Evolutionary conservation across 768 basidiomycete species (phyloP).

Genomic region (Leucocoprinus birnbaumii): DNA sequence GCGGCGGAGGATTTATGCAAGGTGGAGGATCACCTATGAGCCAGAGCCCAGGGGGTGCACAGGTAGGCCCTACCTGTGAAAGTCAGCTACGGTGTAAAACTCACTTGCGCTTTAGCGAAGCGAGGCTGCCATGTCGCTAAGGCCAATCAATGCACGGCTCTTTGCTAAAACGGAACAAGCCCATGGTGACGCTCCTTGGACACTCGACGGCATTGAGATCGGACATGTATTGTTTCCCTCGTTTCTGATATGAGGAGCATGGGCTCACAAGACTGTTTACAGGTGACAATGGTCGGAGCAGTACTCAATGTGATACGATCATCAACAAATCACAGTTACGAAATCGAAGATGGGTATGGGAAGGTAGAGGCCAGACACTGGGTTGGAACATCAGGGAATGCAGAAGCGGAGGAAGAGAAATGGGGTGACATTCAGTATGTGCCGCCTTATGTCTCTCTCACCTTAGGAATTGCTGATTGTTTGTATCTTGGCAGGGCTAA

Average conservation of each 20-base stretch:
- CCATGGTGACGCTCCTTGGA: conserved; percentile 88
- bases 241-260: background rate
- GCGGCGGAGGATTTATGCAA: conserved; percentile 52
- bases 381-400: conserved; percentile 54
- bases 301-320: conserved; percentile 66
- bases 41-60: conserved; percentile 57
- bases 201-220: conserved; percentile 75
- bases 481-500: conserved; percentile 50
- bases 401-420: conserved; percentile 50
- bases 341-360: conserved; percentile 86
- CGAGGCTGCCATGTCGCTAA: conserved; percentile 36
- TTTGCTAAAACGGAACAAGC: conserved; percentile 74
- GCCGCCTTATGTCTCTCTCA: background rate
- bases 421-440: conserved; percentile 45
- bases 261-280: background rate
- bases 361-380: conserved; percentile 77
- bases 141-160: conserved; percentile 80
- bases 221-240: conserved; percentile 56
- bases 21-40: conserved; percentile 63
- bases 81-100: background rate
- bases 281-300: conserved; percentile 35
- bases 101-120: conserved; percentile 23
- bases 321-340: conserved; percentile 78
- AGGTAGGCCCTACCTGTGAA: conserved; percentile 24
- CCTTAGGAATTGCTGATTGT: background rate